phyloP scores from a whole-genome alignment of 495 filamentous ascomycete species.

The Xylaria castorea region DNA sequence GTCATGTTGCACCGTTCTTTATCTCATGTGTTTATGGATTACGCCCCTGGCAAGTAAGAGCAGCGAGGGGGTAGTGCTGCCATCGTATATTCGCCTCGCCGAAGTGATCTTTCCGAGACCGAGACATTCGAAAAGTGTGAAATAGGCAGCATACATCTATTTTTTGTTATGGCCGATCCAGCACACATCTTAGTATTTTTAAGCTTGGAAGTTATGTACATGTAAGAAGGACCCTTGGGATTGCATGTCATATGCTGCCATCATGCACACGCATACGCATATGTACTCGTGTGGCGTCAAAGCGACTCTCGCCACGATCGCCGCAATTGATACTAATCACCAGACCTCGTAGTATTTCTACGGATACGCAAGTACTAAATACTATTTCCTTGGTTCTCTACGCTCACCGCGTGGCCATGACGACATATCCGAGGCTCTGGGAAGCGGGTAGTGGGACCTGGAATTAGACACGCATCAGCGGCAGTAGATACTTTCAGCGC shows the following conservation, averaged over 20 bases:
- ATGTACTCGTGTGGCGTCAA: not conserved
- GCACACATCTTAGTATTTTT: not conserved
- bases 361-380: not conserved
- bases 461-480: not conserved
- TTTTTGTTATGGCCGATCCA: not conserved
- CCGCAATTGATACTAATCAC: not conserved
- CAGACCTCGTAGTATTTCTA: not conserved
- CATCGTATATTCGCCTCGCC: not conserved
- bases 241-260: not conserved
- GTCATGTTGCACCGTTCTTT: not conserved
- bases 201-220: not conserved
- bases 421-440: not conserved
- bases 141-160: not conserved
- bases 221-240: not conserved
- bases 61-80: not conserved
- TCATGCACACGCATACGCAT: not conserved
- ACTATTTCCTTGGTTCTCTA: not conserved
- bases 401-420: constrained; percentile 1
- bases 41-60: not conserved
- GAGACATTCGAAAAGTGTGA: not conserved
- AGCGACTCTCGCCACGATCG: not conserved
- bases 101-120: not conserved
- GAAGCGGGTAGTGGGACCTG: constrained; percentile 9
- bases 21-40: not conserved
- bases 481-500: not conserved